These are phyloP conservation scores for Daucus carota DNA, from an alignment of 129 eudicot species.

Conservation along the genomic window DH1_v3.0 NC_030387.2:41446501-41447000, in stretches of 20 bases:
- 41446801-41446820: slow-evolving; percentile 3
- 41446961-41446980: background rate
- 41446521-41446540: background rate
- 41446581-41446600: background rate
- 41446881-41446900: too few relatives aligned
- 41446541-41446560: background rate
- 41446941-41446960: background rate
- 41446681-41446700: slow-evolving; percentile 7
- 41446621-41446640: background rate
- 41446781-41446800: background rate
- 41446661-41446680: slow-evolving; percentile 8
- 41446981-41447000: background rate
- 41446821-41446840: slow-evolving; percentile 10
- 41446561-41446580: background rate
- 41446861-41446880: background rate
- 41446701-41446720: background rate
- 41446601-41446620: background rate
- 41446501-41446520: background rate
- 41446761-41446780: background rate
- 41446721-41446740: background rate
- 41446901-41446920: background rate
- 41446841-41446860: background rate
- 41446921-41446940: background rate
- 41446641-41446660: slow-evolving; percentile 5
- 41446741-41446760: background rate